phyloP scores from a whole-genome alignment of 176 grass and related monocot species.

The Carex littledalei region DNA sequence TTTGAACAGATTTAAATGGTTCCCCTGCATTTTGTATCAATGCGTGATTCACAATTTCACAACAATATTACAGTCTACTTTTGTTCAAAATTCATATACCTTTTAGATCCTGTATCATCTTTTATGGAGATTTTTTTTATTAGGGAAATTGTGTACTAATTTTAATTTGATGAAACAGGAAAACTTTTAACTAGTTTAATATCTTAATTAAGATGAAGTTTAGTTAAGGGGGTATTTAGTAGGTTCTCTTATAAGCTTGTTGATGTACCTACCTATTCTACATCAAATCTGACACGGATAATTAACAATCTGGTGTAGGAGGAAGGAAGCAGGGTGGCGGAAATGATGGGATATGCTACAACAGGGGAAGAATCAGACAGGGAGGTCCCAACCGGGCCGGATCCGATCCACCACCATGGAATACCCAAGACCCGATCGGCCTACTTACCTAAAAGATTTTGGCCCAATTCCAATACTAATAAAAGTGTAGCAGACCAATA shows the following conservation, averaged over 20 bases:
- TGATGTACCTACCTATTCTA: not conserved
- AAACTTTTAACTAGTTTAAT: not conserved
- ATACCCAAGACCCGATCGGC: constrained; percentile 40
- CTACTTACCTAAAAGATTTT: not conserved
- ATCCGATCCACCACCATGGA: constrained; percentile 82
- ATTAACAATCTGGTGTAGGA: constrained; percentile 22
- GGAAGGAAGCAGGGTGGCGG: constrained; percentile 32
- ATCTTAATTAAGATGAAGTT: not conserved
- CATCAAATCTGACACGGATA: not conserved
- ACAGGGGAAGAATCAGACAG: constrained; percentile 49
- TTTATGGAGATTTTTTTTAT: not conserved
- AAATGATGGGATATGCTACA: constrained; percentile 41
- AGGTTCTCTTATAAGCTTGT: not conserved
- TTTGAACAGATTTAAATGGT: not conserved
- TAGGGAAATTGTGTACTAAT: not conserved
- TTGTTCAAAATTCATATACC: not conserved
- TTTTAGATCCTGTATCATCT: not conserved
- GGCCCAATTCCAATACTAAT: not conserved
- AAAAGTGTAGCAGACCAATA: not conserved
- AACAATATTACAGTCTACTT: not conserved
- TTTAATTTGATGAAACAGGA: not conserved
- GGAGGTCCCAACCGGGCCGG: constrained; percentile 73
- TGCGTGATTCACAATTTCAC: not conserved
- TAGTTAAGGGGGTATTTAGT: not conserved
- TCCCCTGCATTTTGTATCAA: not conserved